Conservation (phyloP, 306 rosid species). For the Astragalus membranaceus region DNA sequence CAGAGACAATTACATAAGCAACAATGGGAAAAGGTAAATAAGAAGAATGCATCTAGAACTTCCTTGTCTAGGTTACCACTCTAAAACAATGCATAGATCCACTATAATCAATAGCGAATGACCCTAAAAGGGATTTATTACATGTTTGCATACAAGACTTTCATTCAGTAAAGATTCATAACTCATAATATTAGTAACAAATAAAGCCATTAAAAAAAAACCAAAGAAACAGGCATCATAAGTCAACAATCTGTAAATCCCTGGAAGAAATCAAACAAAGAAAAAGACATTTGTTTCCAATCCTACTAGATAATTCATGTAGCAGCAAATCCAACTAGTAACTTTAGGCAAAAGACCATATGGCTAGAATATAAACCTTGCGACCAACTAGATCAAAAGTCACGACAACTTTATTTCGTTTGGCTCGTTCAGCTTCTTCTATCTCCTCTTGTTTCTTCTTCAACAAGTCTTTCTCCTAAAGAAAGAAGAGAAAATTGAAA, state of each 20-base stretch:
- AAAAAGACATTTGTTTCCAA: not conserved
- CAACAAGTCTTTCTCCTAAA: slow-evolving; percentile 80
- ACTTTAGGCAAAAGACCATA: not conserved
- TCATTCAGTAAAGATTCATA: not conserved
- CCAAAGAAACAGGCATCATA: slow-evolving; percentile 2
- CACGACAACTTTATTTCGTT: slow-evolving; percentile 73
- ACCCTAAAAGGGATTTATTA: not conserved
- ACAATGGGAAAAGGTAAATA: slow-evolving; percentile 3
- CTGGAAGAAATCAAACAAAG: slow-evolving; percentile 2
- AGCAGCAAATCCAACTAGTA: slow-evolving; percentile 7
- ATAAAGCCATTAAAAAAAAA: not conserved
- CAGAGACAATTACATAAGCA: not conserved
- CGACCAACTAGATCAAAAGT: slow-evolving; percentile 96
- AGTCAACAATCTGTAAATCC: slow-evolving; percentile 1
- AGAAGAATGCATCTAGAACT: not conserved
- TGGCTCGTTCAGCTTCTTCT: slow-evolving; percentile 85
- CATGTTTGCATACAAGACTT: not conserved
- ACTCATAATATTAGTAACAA: not conserved
- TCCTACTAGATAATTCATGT: not conserved
- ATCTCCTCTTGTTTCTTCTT: slow-evolving; percentile 79
- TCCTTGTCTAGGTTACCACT: slow-evolving; percentile 15
- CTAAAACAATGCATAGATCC: not conserved
- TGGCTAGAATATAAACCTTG: slow-evolving; percentile 49
- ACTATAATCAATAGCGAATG: not conserved
- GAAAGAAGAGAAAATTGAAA: slow-evolving; percentile 14